These are phyloP conservation scores for Chrysophaeum taylorii DNA, from an alignment of 352 stramenopile species.

Conservation along the genomic window DNA sequence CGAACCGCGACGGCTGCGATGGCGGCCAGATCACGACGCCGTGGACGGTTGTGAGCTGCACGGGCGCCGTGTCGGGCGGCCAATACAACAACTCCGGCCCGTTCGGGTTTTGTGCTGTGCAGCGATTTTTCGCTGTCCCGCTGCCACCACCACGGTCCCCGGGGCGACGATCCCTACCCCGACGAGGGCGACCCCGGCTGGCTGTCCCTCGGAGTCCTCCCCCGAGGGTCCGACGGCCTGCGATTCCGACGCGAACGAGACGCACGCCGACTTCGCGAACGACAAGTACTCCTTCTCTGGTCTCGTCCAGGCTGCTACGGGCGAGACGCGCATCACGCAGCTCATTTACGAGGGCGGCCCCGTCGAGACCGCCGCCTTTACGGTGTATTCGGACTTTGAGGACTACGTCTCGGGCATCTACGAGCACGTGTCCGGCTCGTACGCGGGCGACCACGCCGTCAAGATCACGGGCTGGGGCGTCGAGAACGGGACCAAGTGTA, in stretches of 20 bases:
- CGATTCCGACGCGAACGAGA: not conserved
- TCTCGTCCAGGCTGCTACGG: not conserved
- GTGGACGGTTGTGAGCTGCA: conserved; percentile 14
- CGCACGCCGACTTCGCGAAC: conserved; percentile 17
- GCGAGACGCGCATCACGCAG: not conserved
- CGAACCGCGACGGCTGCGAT: conserved; percentile 20
- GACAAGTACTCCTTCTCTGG: conserved; percentile 15
- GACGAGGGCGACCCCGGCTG: conserved; percentile 19
- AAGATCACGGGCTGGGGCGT: conserved; percentile 21
- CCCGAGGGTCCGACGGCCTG: conserved; percentile 13
- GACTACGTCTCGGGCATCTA: conserved; percentile 24
- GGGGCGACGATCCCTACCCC: conserved; percentile 23
- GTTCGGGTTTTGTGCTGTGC: conserved; percentile 21
- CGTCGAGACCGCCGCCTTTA: conserved; percentile 20
- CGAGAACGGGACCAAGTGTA: conserved; percentile 44
- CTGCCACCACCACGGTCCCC: conserved; percentile 27
- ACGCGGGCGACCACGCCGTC: conserved; percentile 21
- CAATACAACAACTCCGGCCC: conserved; percentile 22
- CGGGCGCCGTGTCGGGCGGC: conserved; percentile 21
- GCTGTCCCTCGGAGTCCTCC: conserved; percentile 10
- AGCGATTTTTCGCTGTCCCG: conserved; percentile 15
- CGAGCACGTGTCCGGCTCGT: conserved; percentile 15
- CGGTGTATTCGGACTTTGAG: conserved; percentile 22
- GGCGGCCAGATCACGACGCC: conserved; percentile 22
- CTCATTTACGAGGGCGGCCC: conserved; percentile 17